These are phyloP conservation scores for Aureobasidium sp. DNA, from an alignment of 2,329 filamentous ascomycete genomes.

Conservation along the genomic window DNA sequence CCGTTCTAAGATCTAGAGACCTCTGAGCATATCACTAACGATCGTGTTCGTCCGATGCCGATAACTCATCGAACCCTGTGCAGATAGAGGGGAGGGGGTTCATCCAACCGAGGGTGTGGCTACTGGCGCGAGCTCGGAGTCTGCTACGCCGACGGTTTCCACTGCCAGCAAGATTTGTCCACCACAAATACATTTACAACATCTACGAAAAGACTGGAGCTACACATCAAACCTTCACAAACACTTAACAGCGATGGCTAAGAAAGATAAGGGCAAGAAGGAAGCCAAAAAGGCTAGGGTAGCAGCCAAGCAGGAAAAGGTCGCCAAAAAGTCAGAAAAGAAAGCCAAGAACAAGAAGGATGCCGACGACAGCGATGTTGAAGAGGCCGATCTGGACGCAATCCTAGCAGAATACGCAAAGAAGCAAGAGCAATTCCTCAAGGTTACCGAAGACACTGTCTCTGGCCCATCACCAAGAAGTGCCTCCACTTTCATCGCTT, in stretches of 20 bases:
- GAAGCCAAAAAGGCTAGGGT: slow-evolving; percentile 34
- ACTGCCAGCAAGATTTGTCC: slow-evolving; percentile 3
- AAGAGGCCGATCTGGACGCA: slow-evolving; percentile 86
- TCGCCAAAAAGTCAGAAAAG: slow-evolving; percentile 70
- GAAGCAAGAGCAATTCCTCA: slow-evolving; percentile 84
- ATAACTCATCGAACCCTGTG: neutral
- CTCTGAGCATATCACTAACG: too few relatives aligned
- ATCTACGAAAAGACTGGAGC: neutral
- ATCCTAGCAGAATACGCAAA: slow-evolving; percentile 89
- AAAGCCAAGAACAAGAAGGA: slow-evolving; percentile 74
- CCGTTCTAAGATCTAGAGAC: too few relatives aligned
- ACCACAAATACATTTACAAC: neutral
- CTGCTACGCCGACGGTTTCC: slow-evolving; percentile 3
- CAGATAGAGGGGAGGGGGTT: neutral
- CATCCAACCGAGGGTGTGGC: neutral
- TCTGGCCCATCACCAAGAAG: slow-evolving; percentile 68
- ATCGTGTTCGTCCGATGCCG: neutral
- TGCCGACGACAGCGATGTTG: slow-evolving; percentile 71
- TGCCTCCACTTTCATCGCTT: slow-evolving; percentile 74
- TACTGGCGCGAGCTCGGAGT: neutral
- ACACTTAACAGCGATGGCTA: neutral
- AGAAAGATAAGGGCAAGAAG: slow-evolving; percentile 48
- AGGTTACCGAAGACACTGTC: slow-evolving; percentile 73
- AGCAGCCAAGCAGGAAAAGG: slow-evolving; percentile 45
- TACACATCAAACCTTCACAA: neutral